phyloP scores from a whole-genome alignment of 176 grass and related monocot genomes.

The Alloteropsis semialata region DNA sequence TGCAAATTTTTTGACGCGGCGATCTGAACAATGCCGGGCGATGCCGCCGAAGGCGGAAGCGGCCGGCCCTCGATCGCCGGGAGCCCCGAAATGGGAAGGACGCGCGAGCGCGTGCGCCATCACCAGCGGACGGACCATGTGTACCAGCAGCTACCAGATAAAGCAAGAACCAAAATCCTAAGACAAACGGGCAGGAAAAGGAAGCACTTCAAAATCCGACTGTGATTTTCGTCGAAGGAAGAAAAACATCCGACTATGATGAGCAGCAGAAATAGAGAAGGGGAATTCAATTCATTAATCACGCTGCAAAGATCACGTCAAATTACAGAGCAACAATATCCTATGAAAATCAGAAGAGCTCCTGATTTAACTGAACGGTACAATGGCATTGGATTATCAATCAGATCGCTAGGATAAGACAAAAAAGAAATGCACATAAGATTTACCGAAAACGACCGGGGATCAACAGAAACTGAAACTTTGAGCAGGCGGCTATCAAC shows the following conservation, averaged over 20 bases:
- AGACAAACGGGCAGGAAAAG: too few species aligned
- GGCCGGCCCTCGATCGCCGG: too few species aligned
- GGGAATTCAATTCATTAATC: constrained; percentile 23
- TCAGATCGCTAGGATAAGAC: background rate
- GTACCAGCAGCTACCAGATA: background rate
- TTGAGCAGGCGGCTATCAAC: constrained; percentile 40
- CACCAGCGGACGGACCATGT: too few species aligned
- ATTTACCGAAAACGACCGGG: constrained; percentile 16
- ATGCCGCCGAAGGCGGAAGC: too few species aligned
- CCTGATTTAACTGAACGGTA: constrained; percentile 28
- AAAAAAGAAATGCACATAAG: background rate
- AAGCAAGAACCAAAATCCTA: too few species aligned
- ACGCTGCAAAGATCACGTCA: constrained; percentile 18
- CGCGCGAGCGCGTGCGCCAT: too few species aligned
- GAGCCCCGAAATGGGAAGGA: too few species aligned
- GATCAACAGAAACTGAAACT: constrained; percentile 18
- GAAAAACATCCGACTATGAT: background rate
- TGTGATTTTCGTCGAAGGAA: too few species aligned
- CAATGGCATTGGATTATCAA: background rate
- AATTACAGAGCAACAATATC: constrained; percentile 28
- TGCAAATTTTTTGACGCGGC: too few species aligned
- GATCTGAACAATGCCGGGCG: too few species aligned
- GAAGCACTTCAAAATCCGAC: too few species aligned
- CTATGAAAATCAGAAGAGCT: constrained; percentile 32
- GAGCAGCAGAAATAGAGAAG: background rate